Base-by-base conservation (phyloP, 2,329 filamentous ascomycete species). In the Didymella exigua region DNA sequence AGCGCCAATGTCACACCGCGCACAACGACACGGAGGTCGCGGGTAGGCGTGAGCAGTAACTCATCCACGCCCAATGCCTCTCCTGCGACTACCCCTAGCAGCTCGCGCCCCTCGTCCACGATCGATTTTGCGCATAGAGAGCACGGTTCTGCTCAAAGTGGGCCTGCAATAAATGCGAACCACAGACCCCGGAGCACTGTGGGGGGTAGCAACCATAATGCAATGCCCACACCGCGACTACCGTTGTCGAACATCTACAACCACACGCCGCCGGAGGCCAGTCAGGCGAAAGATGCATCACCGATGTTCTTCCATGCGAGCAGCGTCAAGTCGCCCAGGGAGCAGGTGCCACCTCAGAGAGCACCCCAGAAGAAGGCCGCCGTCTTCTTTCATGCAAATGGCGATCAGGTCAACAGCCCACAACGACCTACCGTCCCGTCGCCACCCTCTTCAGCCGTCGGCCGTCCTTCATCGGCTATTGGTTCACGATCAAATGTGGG, bases 301-400 rank as follows among this genome's bases (percentile, higher is more conserved):
- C 76, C 88, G 48, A 93, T 91, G 78, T 98, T 98, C 82, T 97
- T 99, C 74, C 93, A 96, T 72, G 95, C 93, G 24, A 91, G 87
- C 72, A 91, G 96, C 64, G 89, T 84, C 33, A 54, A 72, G 66
- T 58, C 65, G 36, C 51, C 69, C 14, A 73, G 73, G 54, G 74
- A 73, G 54, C 72, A 72, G 33, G 55, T 53, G 33, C 56, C 60
- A 63, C 56, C 54, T 34, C 59, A 54, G n/a, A 58, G 69, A 68
- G 59, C 61, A 60, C 49, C 62, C 11, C 65, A 63, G 21, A 78
- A 76, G 72, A 84, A 82, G 62, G 71, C 75, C 31, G 71, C 78
- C 4, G 72, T 74, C 1, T 83, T 84, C 68, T 78, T 82, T 60
- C 81, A 83, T 62, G 80, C 80, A 5, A 81, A 81, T 61, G 75